Evolutionary conservation across 2,329 filamentous ascomycete genomes (phyloP).

Genomic region (Exophiala xenobiotica): DNA sequence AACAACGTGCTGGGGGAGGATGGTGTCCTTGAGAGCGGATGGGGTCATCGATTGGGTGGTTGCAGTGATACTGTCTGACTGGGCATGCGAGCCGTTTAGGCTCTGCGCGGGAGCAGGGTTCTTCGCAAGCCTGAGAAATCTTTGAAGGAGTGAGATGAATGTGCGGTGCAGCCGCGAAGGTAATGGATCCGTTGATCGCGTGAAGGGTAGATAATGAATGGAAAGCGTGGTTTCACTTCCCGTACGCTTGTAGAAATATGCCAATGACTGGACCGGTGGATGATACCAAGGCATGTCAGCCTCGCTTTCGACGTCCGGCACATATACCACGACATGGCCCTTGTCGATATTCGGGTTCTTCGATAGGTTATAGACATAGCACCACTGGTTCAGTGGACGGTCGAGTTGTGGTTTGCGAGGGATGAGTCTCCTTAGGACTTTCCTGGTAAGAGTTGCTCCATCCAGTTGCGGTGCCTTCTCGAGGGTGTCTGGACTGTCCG

Average conservation of each 20-base stretch:
- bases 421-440: conserved; percentile 73
- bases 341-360: conserved; percentile 9
- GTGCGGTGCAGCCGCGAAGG: conserved; percentile 41
- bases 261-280: conserved; percentile 70
- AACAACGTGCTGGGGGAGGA: conserved; percentile 72
- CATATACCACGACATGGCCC: conserved; percentile 65
- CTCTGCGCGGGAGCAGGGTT: background rate
- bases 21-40: conserved; percentile 75
- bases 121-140: conserved; percentile 38
- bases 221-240: conserved; percentile 39
- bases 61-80: conserved; percentile 71
- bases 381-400: conserved; percentile 75
- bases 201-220: conserved; percentile 53
- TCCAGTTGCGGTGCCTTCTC: conserved; percentile 30
- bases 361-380: conserved; percentile 60
- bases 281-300: conserved; percentile 83
- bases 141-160: conserved; percentile 38
- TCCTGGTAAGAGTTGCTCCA: conserved; percentile 53
- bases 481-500: background rate
- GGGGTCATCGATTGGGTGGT: conserved; percentile 68
- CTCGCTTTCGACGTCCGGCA: conserved; percentile 65
- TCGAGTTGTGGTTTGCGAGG: conserved; percentile 80
- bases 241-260: conserved; percentile 57
- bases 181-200: conserved; percentile 37
- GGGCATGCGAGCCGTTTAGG: conserved; percentile 42